Base-by-base conservation (phyloP, 108 stramenopile species). In the Pseudonitzschia multiseries region DNA sequence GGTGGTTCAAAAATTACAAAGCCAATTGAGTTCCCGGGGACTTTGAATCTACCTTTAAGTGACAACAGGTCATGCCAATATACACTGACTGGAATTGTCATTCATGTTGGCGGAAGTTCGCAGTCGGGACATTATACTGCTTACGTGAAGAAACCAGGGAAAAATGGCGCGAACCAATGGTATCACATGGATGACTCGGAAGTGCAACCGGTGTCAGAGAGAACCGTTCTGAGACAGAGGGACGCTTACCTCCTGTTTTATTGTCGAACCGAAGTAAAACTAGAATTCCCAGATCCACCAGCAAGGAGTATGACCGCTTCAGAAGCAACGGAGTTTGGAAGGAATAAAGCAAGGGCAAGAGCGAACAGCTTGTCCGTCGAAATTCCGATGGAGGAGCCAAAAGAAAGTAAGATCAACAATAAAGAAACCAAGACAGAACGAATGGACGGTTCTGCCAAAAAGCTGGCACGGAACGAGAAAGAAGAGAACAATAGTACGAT, bases 231-330 rank as follows among this genome's bases (percentile, higher is more conserved):
- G 61, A 78, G 80, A 70, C 87, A 90, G 54, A 80, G 68, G 29
- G 87, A 91, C 75, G 93, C 85, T 9, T 94, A 94, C 52, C 68
- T 94, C 26, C 79, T 94, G 12, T 94, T 94, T 63, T 94, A 90
- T 60, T 84, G 80, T 43, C 80, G 93, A 14, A 84, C 83, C 50
- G 90, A 92, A 79, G 91, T 92, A 22, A 87, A 88, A 53, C 69
- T 92, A 51, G 91, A 89, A 65, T 89, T 90, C 70, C 89, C 89
- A 8, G 67, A 79, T 17, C 87, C 89, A 42, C 86, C 88, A 10
- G 64, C 81, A 0, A 61, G 66, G 29, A 65, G 64, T 6, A 84
- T 80, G 77, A 72, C 85, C 0, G 74, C 74, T n/a, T 72, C 74
- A 26, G 84, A 87, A 66, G 84, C 85, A 3, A 80, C 69, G 27